These are phyloP conservation scores for Annulohypoxylon maeteangense DNA, from an alignment of 495 filamentous ascomycete species.

Conservation along the genomic window DNA sequence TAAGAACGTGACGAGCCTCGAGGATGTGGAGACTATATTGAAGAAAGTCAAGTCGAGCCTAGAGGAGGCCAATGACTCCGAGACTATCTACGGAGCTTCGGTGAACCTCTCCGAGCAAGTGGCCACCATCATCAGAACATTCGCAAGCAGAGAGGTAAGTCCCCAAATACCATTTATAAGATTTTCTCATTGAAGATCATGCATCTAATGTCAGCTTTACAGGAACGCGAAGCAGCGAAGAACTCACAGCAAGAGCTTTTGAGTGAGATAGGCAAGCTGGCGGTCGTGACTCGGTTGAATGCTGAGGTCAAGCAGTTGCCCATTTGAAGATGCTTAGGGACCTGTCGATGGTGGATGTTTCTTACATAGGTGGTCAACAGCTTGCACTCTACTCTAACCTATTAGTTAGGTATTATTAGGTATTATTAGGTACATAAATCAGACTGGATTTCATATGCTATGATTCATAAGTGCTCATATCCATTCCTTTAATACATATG, in stretches of 20 bases:
- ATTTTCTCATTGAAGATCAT: no score
- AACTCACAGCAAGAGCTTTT: slow-evolving; percentile 13
- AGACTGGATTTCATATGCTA: background rate
- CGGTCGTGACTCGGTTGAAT: slow-evolving; percentile 21
- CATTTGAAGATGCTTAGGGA: background rate
- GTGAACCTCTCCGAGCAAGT: slow-evolving; percentile 31
- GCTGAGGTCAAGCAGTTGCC: slow-evolving; percentile 18
- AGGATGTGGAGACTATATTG: slow-evolving; percentile 5
- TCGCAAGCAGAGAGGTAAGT: slow-evolving; percentile 28
- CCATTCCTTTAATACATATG: background rate
- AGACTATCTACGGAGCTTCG: slow-evolving; percentile 27
- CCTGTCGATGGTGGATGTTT: background rate
- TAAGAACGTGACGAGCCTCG: slow-evolving; percentile 16
- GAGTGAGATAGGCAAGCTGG: slow-evolving; percentile 9
- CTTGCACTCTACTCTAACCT: background rate
- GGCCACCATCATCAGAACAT: slow-evolving; percentile 13
- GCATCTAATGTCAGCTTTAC: background rate
- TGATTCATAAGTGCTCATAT: background rate
- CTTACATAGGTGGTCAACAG: background rate
- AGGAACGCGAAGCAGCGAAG: slow-evolving; percentile 27
- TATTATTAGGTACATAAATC: no score
- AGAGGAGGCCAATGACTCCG: slow-evolving; percentile 1
- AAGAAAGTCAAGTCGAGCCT: slow-evolving; percentile 19
- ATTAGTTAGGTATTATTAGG: no score
- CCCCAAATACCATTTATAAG: background rate